Conservation (phyloP, 192 early-diverging fungal species). For the Coemansia sp. region DNA sequence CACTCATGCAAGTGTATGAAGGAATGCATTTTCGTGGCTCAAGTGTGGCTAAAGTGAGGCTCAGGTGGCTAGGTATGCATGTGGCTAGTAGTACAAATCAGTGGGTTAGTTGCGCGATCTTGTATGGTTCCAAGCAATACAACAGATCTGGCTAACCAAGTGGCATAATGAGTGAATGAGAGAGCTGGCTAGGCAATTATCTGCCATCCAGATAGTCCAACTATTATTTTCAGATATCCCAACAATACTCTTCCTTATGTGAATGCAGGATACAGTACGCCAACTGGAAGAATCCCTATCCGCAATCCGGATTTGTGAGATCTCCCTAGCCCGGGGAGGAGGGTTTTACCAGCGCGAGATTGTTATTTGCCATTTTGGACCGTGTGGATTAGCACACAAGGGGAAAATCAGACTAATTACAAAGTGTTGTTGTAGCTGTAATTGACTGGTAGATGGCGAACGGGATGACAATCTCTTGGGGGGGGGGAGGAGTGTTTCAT, state of each 20-base stretch:
- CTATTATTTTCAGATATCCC: neutral
- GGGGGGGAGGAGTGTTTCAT: no score
- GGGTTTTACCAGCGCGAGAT: neutral
- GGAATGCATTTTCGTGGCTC: neutral
- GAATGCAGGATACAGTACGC: no score
- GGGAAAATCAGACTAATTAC: neutral
- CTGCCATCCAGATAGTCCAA: no score
- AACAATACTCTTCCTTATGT: neutral
- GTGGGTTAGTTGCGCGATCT: neutral
- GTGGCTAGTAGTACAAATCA: neutral
- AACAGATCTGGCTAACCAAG: no score
- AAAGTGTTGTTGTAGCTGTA: neutral
- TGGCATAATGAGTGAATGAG: no score
- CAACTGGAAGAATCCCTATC: neutral
- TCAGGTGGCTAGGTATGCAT: neutral
- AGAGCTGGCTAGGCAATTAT: no score
- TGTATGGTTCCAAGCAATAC: neutral
- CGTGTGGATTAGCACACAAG: neutral
- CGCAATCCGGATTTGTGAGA: neutral
- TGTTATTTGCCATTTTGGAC: neutral
- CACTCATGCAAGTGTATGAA: neutral
- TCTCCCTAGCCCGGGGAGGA: neutral
- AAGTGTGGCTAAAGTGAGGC: neutral
- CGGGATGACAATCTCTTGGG: neutral
- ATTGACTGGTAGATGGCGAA: neutral